Evolutionary conservation across 2,329 filamentous ascomycete species (phyloP), one percentile per base, ranked within the genome.

Genomic region (Nemania diffusa): DNA sequence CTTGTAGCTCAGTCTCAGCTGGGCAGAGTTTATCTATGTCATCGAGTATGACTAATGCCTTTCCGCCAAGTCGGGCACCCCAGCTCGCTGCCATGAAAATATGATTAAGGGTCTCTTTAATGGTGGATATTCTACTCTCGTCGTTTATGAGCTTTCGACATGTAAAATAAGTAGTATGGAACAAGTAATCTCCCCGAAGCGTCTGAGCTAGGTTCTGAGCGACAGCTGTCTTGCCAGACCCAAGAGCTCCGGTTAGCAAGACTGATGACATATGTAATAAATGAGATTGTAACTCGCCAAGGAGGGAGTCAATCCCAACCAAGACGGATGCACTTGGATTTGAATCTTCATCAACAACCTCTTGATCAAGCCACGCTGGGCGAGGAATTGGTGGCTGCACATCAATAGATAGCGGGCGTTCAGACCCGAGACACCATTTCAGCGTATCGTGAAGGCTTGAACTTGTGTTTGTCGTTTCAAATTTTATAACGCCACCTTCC

Each of bases 21-120:
- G 96, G 95, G 76, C 95, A 98, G 1, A 99, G 84, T 75, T 93
- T 93, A 79, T 99, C 96, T 6, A 99, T 81, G 75, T 99, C 96
- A 75, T 99, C 96, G 1, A 99, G 84, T 56, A 99, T 88, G 22
- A 99, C 92, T 2, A 98, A 78, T 0, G 94, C 88, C 69, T 89
- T 90, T 4, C 96, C 96, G 24, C 94, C 94, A 0, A 96, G 85
- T 67, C 95, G 87, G 40, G 95, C 93, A 42, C 93, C 94, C 96
- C 96, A 99, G 48, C 92, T 91, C 2, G 96, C 96, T 22, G 89
- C 87, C 84, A 96, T 93, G 77, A 99, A 98, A 1, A 97, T 80
- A 17, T 93, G 88, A 57, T 88, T 90, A 5, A 99, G 81, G 0
- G 90, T 96, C 75, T 98, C 95, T 76, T 97, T 97, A 80, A 99